phyloP scores from a whole-genome alignment of 2,329 filamentous ascomycete species.

The Mycosphaerelloides madeirae region DNA sequence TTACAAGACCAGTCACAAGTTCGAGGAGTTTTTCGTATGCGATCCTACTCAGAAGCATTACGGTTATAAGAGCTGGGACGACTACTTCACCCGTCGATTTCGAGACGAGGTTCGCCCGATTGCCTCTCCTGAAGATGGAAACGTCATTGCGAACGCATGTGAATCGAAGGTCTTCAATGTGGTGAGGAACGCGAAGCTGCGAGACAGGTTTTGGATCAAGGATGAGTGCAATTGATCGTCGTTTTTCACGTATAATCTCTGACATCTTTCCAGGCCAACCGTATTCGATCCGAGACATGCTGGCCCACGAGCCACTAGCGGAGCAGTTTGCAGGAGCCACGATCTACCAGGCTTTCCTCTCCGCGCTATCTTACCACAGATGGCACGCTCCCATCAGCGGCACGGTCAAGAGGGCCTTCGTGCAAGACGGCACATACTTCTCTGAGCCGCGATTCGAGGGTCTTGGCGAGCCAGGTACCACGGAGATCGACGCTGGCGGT shows the following conservation, averaged over 20 bases:
- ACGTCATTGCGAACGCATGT: constrained; percentile 59
- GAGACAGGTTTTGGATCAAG: constrained; percentile 65
- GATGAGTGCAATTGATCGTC: constrained; percentile 29
- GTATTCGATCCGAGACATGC: constrained; percentile 50
- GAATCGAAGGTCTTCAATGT: constrained; percentile 58
- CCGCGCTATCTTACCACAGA: constrained; percentile 63
- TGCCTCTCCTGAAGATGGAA: constrained; percentile 51
- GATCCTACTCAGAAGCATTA: constrained; percentile 51
- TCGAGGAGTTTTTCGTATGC: constrained; percentile 57
- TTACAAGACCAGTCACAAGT: constrained; percentile 23
- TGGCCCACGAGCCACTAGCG: constrained; percentile 52
- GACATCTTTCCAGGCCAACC: constrained; percentile 43
- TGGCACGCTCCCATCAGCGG: constrained; percentile 68
- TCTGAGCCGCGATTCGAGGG: constrained; percentile 55
- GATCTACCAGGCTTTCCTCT: constrained; percentile 67
- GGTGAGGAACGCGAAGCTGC: constrained; percentile 47
- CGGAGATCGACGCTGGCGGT: constrained; percentile 41
- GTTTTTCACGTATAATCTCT: no score
- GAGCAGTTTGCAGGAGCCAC: constrained; percentile 58
- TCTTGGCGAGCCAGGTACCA: constrained; percentile 33
- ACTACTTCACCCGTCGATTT: constrained; percentile 63
- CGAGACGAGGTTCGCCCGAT: constrained; percentile 55
- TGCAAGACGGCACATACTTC: constrained; percentile 64
- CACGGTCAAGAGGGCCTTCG: constrained; percentile 53
- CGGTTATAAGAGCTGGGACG: constrained; percentile 64